Evolutionary conservation across 768 basidiomycete species (phyloP).

Genomic region (Chalciporus piperatus): DNA sequence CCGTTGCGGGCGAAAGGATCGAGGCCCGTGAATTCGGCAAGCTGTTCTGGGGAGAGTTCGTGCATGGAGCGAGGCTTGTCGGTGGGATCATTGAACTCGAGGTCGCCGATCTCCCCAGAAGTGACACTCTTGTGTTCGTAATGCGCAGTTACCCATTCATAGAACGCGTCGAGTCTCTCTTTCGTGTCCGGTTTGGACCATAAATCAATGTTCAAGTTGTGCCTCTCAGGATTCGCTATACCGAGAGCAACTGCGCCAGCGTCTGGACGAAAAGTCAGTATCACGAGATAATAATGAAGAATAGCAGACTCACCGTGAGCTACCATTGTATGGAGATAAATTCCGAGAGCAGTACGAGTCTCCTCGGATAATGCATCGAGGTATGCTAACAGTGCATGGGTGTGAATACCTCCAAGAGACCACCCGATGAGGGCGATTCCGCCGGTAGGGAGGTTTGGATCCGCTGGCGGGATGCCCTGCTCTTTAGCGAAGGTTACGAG

Average conservation of each 20-base stretch:
- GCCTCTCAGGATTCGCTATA: background rate
- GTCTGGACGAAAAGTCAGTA: conserved; percentile 1
- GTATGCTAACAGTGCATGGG: conserved; percentile 10
- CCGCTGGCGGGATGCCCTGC: conserved; percentile 14
- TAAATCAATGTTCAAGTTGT: background rate
- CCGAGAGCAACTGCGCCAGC: conserved; percentile 2
- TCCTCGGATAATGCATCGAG: conserved; percentile 9
- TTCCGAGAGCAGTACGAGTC: conserved; percentile 5
- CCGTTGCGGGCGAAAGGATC: background rate
- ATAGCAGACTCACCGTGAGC: conserved; percentile 12
- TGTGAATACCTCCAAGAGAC: conserved; percentile 18
- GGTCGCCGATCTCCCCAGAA: conserved; percentile 15
- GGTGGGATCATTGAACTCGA: conserved; percentile 12
- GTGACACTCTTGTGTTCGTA: conserved; percentile 15
- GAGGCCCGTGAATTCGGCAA: conserved; percentile 8
- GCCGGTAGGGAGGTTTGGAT: background rate
- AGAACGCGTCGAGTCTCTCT: conserved; percentile 15
- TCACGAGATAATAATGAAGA: background rate
- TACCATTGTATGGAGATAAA: conserved; percentile 20
- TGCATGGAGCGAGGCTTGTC: conserved; percentile 8
- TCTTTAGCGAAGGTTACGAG: conserved; percentile 13
- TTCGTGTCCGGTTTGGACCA: conserved; percentile 5
- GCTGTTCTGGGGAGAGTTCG: conserved; percentile 13
- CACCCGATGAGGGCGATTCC: conserved; percentile 20
- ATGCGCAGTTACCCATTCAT: conserved; percentile 13